Conservation (phyloP, 768 basidiomycete species). For the Rhodosporidiobolus sp. region DNA sequence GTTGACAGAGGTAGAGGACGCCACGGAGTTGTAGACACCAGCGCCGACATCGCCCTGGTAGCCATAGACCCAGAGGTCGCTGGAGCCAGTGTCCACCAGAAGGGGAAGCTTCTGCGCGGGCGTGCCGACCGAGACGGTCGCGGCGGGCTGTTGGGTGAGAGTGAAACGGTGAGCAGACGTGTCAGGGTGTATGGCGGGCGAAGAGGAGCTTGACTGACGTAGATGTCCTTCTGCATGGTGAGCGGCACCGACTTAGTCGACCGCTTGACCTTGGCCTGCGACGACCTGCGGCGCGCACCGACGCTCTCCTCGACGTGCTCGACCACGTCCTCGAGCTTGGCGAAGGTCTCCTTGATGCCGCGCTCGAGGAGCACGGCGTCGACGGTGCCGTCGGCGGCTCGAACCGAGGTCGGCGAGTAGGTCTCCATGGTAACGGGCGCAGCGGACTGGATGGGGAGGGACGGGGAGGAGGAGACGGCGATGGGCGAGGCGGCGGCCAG, state of each 20-base stretch:
- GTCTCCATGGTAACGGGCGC: neutral
- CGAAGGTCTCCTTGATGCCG: neutral
- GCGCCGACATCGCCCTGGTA: neutral
- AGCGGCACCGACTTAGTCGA: neutral
- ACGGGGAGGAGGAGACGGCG: neutral
- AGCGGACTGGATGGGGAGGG: conserved; percentile 1
- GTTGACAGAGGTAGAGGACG: no score
- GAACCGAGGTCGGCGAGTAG: neutral
- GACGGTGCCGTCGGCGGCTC: neutral
- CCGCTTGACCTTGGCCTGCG: neutral
- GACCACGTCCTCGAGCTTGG: conserved; percentile 4
- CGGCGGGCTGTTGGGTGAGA: neutral
- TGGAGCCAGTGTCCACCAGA: conserved; percentile 14
- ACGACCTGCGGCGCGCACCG: neutral
- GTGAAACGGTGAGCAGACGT: neutral
- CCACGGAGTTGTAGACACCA: no score
- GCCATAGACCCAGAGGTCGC: conserved; percentile 7
- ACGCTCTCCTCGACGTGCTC: neutral
- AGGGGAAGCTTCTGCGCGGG: neutral
- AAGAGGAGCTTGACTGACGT: no score
- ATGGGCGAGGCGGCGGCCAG: neutral
- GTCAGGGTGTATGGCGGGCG: no score
- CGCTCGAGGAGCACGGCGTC: neutral
- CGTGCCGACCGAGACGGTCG: neutral
- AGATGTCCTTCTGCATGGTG: neutral